Evolutionary conservation across 352 stramenopile species (phyloP).

Genomic region (Phytophthora constricta): DNA sequence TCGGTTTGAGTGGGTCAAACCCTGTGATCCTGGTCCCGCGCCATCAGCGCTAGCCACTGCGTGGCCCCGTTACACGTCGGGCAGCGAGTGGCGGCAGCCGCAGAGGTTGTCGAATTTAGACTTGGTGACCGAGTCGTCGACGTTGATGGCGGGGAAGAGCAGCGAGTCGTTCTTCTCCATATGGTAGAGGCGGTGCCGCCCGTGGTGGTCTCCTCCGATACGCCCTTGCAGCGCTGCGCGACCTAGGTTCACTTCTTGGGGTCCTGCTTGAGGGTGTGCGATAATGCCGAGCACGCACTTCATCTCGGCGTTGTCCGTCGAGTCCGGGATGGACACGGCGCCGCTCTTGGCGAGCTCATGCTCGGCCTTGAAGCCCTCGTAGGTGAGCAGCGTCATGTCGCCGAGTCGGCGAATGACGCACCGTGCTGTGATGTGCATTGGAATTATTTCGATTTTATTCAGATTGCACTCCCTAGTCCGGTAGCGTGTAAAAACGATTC

Average conservation of each 20-base stretch:
- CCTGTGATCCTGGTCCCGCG: too few species aligned
- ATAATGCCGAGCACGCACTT: constrained; percentile 99
- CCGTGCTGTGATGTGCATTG: too few species aligned
- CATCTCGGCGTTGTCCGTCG: constrained; percentile 98
- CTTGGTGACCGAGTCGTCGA: constrained; percentile 99
- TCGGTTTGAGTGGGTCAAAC: too few species aligned
- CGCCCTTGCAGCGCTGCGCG: constrained; percentile 93
- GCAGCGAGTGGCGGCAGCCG: constrained; percentile 98
- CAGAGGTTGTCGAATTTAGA: constrained; percentile 99
- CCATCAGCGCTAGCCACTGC: too few species aligned
- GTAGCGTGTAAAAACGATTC: too few species aligned
- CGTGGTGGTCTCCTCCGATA: constrained; percentile 99
- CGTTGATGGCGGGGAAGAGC: constrained; percentile 98
- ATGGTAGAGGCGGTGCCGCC: constrained; percentile 97
- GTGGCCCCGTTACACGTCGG: too few species aligned
- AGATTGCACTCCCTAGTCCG: too few species aligned
- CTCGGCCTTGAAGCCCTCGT: constrained; percentile 98
- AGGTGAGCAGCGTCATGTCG: too few species aligned
- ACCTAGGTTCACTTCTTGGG: constrained; percentile 98
- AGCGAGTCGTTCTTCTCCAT: constrained; percentile 97
- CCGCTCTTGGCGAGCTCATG: constrained; percentile 94
- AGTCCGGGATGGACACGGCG: constrained; percentile 94
- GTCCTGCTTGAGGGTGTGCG: constrained; percentile 93
- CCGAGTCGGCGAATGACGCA: too few species aligned
- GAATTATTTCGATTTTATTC: too few species aligned